Percentiles rank a stretch among this genome's conserved stretches.
These are phyloP conservation scores for Holtermanniella nyarrowii DNA, from an alignment of 768 basidiomycete genomes.

Conservation along the genomic window DNA sequence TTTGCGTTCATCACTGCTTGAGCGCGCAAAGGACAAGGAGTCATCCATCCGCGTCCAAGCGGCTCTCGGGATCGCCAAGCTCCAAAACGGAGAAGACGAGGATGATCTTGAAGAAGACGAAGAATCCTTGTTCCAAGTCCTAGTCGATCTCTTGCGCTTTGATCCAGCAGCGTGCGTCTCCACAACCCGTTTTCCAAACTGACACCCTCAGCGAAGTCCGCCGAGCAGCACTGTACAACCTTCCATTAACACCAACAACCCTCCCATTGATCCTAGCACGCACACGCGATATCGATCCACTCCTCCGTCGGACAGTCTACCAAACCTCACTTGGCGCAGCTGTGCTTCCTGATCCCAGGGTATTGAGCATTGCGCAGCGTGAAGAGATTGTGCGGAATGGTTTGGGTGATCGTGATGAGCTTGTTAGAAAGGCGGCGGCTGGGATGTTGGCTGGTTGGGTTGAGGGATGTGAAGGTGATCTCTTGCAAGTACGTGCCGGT, in stretches of 20 bases:
- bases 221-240: constrained; percentile 60
- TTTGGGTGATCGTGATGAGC: constrained; percentile 69
- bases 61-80: constrained; percentile 64
- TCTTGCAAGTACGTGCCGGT: constrained; percentile 41
- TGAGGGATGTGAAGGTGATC: constrained; percentile 48
- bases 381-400: constrained; percentile 71
- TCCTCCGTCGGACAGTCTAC: constrained; percentile 66
- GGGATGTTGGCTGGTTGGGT: constrained; percentile 68
- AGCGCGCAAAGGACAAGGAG: constrained; percentile 72
- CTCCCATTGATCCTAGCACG: constrained; percentile 62
- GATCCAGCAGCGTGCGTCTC: constrained; percentile 65
- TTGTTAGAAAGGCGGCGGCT: constrained; percentile 62
- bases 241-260: constrained; percentile 51
- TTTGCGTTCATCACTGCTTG: constrained; percentile 57
- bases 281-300: constrained; percentile 66
- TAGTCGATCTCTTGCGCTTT: constrained; percentile 53
- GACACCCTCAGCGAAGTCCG: constrained; percentile 64
- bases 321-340: constrained; percentile 53
- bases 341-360: constrained; percentile 52
- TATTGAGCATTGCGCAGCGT: constrained; percentile 60
- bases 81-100: constrained; percentile 65
- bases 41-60: constrained; percentile 64
- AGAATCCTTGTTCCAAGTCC: constrained; percentile 25
- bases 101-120: constrained; percentile 43
- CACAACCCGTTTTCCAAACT: not conserved